Evolutionary conservation across 2,329 filamentous ascomycete genomes (phyloP).

Genomic region (Aspergillus carbonarius): DNA sequence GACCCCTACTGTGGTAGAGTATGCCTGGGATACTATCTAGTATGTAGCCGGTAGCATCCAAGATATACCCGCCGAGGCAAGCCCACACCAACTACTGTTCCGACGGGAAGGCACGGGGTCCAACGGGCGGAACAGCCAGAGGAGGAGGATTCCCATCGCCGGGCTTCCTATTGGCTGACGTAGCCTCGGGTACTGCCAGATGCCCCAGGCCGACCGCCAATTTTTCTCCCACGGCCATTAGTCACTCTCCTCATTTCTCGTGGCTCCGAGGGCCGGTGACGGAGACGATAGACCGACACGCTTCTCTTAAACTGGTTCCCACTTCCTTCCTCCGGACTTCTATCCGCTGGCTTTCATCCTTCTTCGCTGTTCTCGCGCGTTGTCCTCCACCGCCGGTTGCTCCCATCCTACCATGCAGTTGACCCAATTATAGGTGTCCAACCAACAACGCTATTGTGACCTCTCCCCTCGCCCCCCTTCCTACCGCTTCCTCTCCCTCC

Average conservation of each 20-base stretch:
- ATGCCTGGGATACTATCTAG: too few relatives aligned
- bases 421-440: conserved; percentile 9
- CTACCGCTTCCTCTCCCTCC: background rate
- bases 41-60: too few relatives aligned
- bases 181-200: conserved; percentile 25
- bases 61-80: background rate
- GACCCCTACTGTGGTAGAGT: background rate
- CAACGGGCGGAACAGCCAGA: conserved; percentile 10
- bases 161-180: conserved; percentile 26
- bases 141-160: conserved; percentile 26
- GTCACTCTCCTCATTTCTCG: conserved; percentile 7
- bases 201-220: conserved; percentile 4
- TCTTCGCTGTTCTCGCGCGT: background rate
- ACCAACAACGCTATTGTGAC: background rate
- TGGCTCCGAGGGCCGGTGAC: conserved; percentile 3
- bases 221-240: conserved; percentile 11
- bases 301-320: background rate
- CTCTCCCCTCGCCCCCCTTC: background rate
- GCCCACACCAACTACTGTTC: background rate
- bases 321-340: background rate
- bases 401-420: conserved; percentile 17
- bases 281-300: background rate
- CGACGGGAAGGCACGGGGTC: too few relatives aligned
- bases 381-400: background rate
- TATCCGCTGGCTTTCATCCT: background rate